Evolutionary conservation across 352 stramenopile species (phyloP).

Genomic region (Globisporangium echinulatum): DNA sequence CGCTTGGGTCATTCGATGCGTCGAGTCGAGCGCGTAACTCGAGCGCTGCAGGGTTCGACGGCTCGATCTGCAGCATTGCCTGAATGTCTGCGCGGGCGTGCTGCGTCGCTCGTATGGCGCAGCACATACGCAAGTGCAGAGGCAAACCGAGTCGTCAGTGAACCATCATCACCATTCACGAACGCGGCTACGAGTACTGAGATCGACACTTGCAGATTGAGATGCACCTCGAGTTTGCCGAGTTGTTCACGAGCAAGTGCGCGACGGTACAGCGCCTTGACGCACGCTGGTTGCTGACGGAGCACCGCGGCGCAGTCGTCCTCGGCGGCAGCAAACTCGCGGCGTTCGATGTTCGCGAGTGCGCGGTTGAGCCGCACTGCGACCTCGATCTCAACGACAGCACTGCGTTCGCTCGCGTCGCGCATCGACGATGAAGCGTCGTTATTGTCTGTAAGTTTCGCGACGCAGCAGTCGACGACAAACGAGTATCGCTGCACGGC

Average conservation of each 20-base stretch:
- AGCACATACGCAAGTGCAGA: no score
- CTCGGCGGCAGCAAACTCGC: conserved; percentile 21
- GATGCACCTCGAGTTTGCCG: conserved; percentile 40
- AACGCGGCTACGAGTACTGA: no score
- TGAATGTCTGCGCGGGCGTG: conserved; percentile 24
- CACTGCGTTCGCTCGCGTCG: neutral
- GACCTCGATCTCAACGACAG: conserved; percentile 23
- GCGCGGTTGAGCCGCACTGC: conserved; percentile 65
- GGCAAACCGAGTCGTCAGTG: no score
- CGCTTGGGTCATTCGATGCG: neutral
- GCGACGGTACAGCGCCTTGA: conserved; percentile 90
- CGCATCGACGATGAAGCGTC: neutral
- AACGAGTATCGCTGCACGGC: conserved; percentile 43
- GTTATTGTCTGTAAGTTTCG: neutral
- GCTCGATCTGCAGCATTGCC: conserved; percentile 26
- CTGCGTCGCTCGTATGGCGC: conserved; percentile 9
- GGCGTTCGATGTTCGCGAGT: conserved; percentile 41
- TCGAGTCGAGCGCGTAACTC: conserved; percentile 3
- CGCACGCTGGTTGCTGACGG: conserved; percentile 44
- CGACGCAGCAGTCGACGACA: conserved; percentile 17
- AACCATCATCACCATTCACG: no score
- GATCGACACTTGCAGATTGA: no score
- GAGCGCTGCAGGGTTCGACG: conserved; percentile 27
- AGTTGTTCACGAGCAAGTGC: conserved; percentile 70
- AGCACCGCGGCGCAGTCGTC: conserved; percentile 76